Base-by-base conservation (phyloP, 306 rosid species). In the Trifolium repens region DNA sequence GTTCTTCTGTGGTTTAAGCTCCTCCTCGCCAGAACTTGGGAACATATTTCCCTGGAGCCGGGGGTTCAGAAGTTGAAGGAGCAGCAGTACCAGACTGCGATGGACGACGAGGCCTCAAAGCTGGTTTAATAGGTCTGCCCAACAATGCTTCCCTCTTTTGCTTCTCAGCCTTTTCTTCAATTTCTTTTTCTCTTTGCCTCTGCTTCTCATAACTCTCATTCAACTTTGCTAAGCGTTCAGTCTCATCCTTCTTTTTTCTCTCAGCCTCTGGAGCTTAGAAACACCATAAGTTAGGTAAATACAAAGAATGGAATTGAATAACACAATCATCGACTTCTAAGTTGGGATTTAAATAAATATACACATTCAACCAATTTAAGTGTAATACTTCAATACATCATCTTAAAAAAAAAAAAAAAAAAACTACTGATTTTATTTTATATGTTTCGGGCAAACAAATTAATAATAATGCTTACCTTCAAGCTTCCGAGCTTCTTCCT, bases 131-230 rank as follows among this genome's bases (percentile, higher is more conserved):
- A 14, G 86, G 3, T 77, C 82, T 77, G 37, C 86, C 87, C 77
- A 87, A 68, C 27, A 93, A 82, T 17, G 78, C 82, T 78, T 94
- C 94, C 67, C 83, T 86, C 83, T 88, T 81, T 22, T 63, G 82
- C 76, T 74, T 92, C 79, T 90, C 39, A 24, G 37, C 94, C 67
- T 92, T 96, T 78, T 92, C 96, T 53, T 92, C 98, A 3, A 90
- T 72, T 64, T 96, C 99, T 72, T 17, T 82, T 81, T 89, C 94
- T 64, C 98, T 89, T 64, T 83, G 97, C 79, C 85, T 88, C 89
- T 89, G 98, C 80, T 84, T 96, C 78, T 90, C 96, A 44, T 91
- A 86, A 4, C 87, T 89, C 84, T 85, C 96, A 2, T 79, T 96
- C 76, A 96, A 77, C 70, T 92, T 96, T 4, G 91, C 94, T 46